Conservation (phyloP, 148 eudicot genomes). For the Fagopyrum tataricum region DNA sequence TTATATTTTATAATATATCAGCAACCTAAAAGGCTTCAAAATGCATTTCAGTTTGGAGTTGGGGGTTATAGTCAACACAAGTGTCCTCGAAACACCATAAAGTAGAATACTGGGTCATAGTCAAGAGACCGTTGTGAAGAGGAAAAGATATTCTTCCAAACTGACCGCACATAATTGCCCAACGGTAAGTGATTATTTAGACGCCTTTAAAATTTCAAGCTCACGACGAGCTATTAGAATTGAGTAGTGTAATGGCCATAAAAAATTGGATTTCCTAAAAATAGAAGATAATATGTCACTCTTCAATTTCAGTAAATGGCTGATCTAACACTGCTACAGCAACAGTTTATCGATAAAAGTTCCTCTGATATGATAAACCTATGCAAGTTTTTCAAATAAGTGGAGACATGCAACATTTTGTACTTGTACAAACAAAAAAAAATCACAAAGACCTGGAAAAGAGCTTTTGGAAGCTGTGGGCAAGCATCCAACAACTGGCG, state of each 20-base stretch:
- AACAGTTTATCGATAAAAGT: neutral
- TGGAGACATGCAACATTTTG: neutral
- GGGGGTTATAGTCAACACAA: no score
- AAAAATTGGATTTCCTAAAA: no score
- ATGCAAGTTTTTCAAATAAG: neutral
- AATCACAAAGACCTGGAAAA: constrained; percentile 57
- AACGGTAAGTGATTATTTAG: neutral
- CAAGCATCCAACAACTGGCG: constrained; percentile 63
- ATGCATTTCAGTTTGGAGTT: no score
- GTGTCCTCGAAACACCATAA: neutral
- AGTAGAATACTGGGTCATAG: neutral
- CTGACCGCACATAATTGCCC: neutral
- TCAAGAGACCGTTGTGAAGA: neutral
- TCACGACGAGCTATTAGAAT: neutral
- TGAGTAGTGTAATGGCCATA: no score
- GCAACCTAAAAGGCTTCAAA: neutral
- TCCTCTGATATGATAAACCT: neutral
- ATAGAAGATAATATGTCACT: neutral
- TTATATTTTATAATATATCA: no score
- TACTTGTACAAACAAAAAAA: neutral
- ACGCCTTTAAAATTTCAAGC: neutral
- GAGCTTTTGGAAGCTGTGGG: constrained; percentile 73
- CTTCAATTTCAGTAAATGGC: neutral
- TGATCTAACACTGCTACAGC: neutral
- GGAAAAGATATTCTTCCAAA: neutral